These are phyloP conservation scores for Ceriops tagal DNA, from an alignment of 345 rosid species.

Conservation along the genomic window DNA sequence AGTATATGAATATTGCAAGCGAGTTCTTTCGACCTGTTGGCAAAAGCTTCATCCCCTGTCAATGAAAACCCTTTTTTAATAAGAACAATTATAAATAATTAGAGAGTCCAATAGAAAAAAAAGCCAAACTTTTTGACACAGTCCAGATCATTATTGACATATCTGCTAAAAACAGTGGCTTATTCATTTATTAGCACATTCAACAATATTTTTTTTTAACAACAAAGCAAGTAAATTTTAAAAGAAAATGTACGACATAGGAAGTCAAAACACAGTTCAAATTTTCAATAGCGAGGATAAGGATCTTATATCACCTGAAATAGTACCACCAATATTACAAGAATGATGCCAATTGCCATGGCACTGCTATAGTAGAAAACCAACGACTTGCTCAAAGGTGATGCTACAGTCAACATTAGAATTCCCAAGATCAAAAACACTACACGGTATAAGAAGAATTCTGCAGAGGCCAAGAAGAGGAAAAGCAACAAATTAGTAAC, in stretches of 20 bases:
- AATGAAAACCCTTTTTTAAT: slow-evolving; percentile 5
- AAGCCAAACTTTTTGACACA: neutral
- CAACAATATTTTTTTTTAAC: neutral
- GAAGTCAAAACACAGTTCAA: neutral
- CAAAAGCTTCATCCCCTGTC: slow-evolving; percentile 89
- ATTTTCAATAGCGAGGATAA: neutral
- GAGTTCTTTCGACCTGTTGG: slow-evolving; percentile 85
- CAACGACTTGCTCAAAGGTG: slow-evolving; percentile 69
- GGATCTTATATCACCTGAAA: slow-evolving; percentile 60
- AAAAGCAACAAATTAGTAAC: slow-evolving; percentile 10
- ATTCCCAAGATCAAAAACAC: slow-evolving; percentile 59
- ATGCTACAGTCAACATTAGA: slow-evolving; percentile 56
- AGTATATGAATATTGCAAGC: slow-evolving; percentile 73
- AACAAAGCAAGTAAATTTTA: neutral
- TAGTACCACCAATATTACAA: slow-evolving; percentile 73
- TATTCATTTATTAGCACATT: neutral
- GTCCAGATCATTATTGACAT: no score
- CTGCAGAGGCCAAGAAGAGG: slow-evolving; percentile 41
- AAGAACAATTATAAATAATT: no score
- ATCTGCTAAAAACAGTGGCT: neutral
- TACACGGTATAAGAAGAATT: slow-evolving; percentile 54
- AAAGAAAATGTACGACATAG: neutral
- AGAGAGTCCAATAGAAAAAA: neutral
- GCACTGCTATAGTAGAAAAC: slow-evolving; percentile 87
- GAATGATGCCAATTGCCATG: slow-evolving; percentile 85